These are phyloP conservation scores for Ophiostoma himal-ulmi DNA, from an alignment of 2,329 filamentous ascomycete species.

Conservation along the genomic window DNA sequence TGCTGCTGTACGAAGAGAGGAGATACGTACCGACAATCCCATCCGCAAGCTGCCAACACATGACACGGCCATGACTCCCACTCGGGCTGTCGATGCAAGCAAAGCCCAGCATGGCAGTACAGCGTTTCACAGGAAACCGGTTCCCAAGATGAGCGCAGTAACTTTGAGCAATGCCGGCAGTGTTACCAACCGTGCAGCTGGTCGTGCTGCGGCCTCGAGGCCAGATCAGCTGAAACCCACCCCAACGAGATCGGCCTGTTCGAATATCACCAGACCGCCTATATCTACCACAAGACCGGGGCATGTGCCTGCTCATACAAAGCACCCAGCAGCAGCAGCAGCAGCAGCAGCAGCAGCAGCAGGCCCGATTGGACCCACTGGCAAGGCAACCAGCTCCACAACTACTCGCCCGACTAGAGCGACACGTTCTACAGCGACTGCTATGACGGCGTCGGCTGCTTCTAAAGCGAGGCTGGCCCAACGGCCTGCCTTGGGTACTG, in stretches of 20 bases:
- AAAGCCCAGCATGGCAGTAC: neutral
- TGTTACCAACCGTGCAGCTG: neutral
- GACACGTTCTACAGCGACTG: neutral
- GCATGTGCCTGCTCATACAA: neutral
- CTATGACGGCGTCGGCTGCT: neutral
- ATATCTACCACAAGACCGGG: neutral
- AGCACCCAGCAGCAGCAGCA: neutral
- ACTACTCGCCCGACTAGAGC: neutral
- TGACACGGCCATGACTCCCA: neutral
- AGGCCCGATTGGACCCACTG: neutral
- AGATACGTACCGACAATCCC: neutral
- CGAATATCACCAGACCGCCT: neutral
- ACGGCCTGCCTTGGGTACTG: neutral
- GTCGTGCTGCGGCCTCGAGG: too few relatives aligned
- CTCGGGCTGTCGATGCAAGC: neutral
- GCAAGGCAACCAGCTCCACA: neutral
- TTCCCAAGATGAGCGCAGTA: neutral
- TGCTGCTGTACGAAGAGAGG: neutral
- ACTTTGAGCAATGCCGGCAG: neutral
- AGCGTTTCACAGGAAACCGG: neutral
- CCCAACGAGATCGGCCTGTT: neutral
- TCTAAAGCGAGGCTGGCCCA: neutral
- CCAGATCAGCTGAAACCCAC: neutral
- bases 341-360: neutral
- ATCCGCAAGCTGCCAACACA: neutral